Evolutionary conservation across 208 protist species (phyloP).

Genomic region (Leptomonas seymouri): DNA sequence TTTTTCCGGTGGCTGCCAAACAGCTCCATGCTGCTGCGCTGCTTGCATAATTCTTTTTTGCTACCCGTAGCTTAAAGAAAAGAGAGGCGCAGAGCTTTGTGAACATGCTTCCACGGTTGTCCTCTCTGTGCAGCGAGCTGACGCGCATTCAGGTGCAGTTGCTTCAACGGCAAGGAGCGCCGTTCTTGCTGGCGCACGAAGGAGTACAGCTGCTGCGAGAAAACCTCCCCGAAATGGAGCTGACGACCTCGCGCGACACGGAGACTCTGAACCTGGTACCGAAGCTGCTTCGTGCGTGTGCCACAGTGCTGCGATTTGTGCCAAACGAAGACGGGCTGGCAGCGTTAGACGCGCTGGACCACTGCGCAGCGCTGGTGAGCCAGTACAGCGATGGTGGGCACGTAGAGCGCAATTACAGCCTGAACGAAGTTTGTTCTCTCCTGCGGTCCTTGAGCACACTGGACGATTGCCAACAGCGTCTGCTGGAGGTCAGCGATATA

Average conservation of each 20-base stretch:
- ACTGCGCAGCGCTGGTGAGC: slow-evolving; percentile 18
- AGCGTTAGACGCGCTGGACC: slow-evolving; percentile 52
- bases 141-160: slow-evolving; percentile 72
- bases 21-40: no score
- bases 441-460: slow-evolving; percentile 60
- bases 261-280: slow-evolving; percentile 44
- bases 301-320: slow-evolving; percentile 52
- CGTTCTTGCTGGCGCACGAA: slow-evolving; percentile 38
- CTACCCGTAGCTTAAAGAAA: not conserved
- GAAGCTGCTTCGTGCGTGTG: slow-evolving; percentile 65
- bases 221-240: slow-evolving; percentile 27
- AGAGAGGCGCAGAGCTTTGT: no score
- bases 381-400: slow-evolving; percentile 46
- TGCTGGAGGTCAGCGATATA: slow-evolving; percentile 16
- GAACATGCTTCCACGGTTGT: slow-evolving; percentile 2
- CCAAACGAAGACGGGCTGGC: slow-evolving; percentile 34
- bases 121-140: slow-evolving; percentile 66
- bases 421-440: slow-evolving; percentile 69
- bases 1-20: no score
- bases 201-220: slow-evolving; percentile 55
- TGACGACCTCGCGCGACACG: not conserved
- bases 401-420: slow-evolving; percentile 45
- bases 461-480: slow-evolving; percentile 27
- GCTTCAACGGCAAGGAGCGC: slow-evolving; percentile 67
- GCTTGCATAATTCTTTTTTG: not conserved